Percentiles rank a stretch among this genome's conserved stretches.
Conservation (phyloP, 495 filamentous ascomycete genomes). For the Choiromyces venosus region DNA sequence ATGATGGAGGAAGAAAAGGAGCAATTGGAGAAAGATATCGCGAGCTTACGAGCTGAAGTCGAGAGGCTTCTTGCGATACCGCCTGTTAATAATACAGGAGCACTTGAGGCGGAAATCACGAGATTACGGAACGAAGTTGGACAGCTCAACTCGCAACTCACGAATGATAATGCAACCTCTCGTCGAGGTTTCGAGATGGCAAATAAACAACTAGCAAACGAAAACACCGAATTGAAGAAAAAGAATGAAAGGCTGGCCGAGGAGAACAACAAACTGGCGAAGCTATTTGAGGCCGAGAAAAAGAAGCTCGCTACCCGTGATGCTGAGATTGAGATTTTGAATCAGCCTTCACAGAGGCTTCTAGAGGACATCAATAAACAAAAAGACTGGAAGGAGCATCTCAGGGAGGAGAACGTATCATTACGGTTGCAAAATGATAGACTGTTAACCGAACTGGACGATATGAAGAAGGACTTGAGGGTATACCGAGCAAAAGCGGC, state of each 20-base stretch:
- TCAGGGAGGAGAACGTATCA: background rate
- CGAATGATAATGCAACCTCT: background rate
- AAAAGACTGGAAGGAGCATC: background rate
- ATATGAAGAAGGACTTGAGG: background rate
- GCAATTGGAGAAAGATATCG: slow-evolving; percentile 11
- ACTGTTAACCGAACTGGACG: background rate
- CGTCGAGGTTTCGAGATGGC: background rate
- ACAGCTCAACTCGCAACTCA: background rate
- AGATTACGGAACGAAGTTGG: background rate
- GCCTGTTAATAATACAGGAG: background rate
- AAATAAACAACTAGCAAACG: background rate
- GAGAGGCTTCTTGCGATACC: background rate
- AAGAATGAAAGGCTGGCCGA: background rate
- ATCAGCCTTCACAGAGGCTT: background rate
- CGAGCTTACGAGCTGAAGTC: background rate
- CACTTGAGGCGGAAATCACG: background rate
- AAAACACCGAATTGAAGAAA: background rate
- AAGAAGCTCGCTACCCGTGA: background rate
- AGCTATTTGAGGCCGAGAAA: background rate
- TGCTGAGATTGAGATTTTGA: background rate
- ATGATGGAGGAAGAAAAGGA: slow-evolving; percentile 21
- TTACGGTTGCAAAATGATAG: background rate
- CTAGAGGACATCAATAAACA: background rate
- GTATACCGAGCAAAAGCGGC: background rate
- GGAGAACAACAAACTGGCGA: background rate